Base-by-base conservation (phyloP, 2,329 filamentous ascomycete species). In the Aspergillus spinulosporus region DNA sequence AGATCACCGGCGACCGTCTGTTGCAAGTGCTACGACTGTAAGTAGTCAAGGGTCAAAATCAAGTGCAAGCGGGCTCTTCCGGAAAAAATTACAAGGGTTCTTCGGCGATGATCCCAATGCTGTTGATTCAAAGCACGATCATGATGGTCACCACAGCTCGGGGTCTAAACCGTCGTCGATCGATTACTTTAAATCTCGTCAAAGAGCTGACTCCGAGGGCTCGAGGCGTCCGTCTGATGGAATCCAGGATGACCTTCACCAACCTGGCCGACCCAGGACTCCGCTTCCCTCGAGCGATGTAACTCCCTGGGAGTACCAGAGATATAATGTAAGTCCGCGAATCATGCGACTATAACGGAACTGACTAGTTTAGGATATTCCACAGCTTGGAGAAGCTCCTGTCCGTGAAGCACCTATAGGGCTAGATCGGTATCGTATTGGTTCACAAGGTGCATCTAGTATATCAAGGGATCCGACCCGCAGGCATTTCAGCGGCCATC, bases 271-370 rank as follows among this genome's bases (percentile, higher is more conserved):
- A 63, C 90, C 92, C 47, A 84, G 88, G 65, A 96, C 90, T 14
- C 92, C 92, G 11, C 81, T 92, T 50, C 90, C 90, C 43, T 90
- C 90, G 9, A 94, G 90, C 68, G 93, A 97, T 74, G 92, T 99
- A 56, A 94, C 96, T 39, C 94, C 94, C n/a, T 99, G 96, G 82
- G 82, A 96, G 60, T 97, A 94, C 71, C 94, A 97, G 74, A 90
- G 94, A 70, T 83, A 83, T 63, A 84, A 90, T 78, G 88, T 90
- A 73, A 79, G 86, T 59, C 4, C 1, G 6, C 21, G 6, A 39
- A 21, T n/a, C 42, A 15, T 32, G 39, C 31, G 11, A 37, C n/a
- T 55, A 11, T 15, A 44, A 39, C n/a, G 47, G 8, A 34, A 12
- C 9, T 36, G 45, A 44, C 37, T 37, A 2, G 49, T 53, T 34